Evolutionary conservation across 306 rosid genomes (phyloP), one percentile per base, ranked within the genome.

Genomic region (Vicia sativa): DNA sequence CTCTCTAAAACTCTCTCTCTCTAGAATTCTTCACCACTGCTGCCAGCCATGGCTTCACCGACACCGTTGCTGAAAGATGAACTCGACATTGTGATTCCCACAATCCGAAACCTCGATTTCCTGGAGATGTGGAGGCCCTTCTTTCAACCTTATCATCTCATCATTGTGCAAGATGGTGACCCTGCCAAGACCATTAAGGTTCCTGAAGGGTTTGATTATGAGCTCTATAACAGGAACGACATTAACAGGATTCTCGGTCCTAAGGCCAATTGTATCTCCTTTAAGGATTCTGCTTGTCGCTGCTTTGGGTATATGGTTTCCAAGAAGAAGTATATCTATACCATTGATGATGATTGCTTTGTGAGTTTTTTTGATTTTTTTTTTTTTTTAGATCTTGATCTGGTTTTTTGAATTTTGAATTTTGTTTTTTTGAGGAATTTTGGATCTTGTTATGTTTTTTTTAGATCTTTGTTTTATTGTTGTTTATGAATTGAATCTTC

Each of bases 271-370:
- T 91, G 97, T 78, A 91, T 91, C 71, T 91, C 97, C 14, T 91
- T 91, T 62, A 91, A 91, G 86, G 97, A 91, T 74, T 91, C 97
- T 70, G 97, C 97, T 6, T 91, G 97, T 19, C 91, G 96, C 2
- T 91, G 97, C 83, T 91, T 91, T 57, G 97, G 97, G 9, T 91
- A 91, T 71, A 88, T 91, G 97, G 96, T 91, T 12, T 91, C 97
- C 25, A 91, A 88, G 80, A 91, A 91, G 92, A 91, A 91, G 89
- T 91, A 91, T 59, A 85, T 91, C 80, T 91, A 25, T 84, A 91
- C 97, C 54, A 91, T 91, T 75, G 97, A 91, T 71, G 97, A 91
- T 74, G 97, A 91, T 21, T 91, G 97, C 78, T 91, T 91, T 65
- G 97, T 91, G 54, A 83, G 92, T 59, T 11, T 44, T 26, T 19